phyloP scores from a whole-genome alignment of 768 basidiomycete species.

The Kwoniella dejecticola region DNA sequence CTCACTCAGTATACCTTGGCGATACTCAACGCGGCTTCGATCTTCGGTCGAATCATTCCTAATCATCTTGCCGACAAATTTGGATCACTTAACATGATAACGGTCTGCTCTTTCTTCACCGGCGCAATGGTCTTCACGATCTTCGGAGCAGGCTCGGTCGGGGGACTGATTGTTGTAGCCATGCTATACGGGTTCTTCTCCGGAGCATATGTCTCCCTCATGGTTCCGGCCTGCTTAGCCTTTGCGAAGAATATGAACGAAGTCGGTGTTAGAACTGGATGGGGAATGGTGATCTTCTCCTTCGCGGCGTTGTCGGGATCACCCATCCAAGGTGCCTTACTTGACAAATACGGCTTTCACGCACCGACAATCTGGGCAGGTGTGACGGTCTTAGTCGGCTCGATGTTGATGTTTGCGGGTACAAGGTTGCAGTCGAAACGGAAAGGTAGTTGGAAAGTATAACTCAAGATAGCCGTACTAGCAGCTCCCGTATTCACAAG shows the following conservation, averaged over 20 bases:
- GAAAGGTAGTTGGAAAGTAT: slow-evolving; percentile 40
- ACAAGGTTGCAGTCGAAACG: slow-evolving; percentile 6
- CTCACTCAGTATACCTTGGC: slow-evolving; percentile 34
- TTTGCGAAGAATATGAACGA: slow-evolving; percentile 39
- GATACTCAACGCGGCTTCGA: slow-evolving; percentile 39
- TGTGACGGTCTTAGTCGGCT: slow-evolving; percentile 16
- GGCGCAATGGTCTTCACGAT: slow-evolving; percentile 39
- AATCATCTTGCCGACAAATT: slow-evolving; percentile 36
- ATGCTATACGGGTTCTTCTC: slow-evolving; percentile 50
- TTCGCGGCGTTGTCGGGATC: slow-evolving; percentile 45
- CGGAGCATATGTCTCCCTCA: slow-evolving; percentile 42
- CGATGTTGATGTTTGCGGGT: slow-evolving; percentile 8
- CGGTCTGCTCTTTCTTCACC: slow-evolving; percentile 25
- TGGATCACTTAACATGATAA: slow-evolving; percentile 31
- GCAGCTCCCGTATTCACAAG: not conserved
- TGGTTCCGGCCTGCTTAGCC: slow-evolving; percentile 40
- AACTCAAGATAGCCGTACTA: not conserved
- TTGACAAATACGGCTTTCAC: slow-evolving; percentile 39
- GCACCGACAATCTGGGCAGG: slow-evolving; percentile 35
- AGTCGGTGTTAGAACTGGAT: slow-evolving; percentile 47
- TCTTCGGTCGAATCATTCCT: slow-evolving; percentile 37
- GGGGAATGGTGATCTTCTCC: slow-evolving; percentile 39
- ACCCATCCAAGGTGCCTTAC: slow-evolving; percentile 51
- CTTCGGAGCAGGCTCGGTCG: slow-evolving; percentile 32
- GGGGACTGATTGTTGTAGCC: slow-evolving; percentile 43